phyloP scores from a whole-genome alignment of 805 yeast species.

The Lachancea kluyveri region DNA sequence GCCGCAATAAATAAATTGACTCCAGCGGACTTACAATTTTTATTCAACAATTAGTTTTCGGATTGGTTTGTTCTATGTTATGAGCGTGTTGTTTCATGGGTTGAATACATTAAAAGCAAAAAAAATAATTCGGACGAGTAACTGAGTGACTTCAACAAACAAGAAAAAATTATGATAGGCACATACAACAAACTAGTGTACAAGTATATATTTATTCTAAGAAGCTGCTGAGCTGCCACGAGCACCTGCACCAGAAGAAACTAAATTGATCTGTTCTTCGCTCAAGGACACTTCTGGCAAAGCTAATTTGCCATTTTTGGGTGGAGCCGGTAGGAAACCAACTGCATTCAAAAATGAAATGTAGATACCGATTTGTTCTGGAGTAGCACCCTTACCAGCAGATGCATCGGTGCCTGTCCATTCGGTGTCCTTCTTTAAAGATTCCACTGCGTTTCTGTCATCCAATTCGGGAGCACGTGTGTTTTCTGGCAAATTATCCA shows the following conservation, averaged over 20 bases:
- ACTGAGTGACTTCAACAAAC: too few species aligned
- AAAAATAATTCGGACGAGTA: background rate
- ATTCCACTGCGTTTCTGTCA: slow-evolving; percentile 71
- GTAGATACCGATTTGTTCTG: slow-evolving; percentile 63
- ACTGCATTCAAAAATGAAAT: slow-evolving; percentile 72
- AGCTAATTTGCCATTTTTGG: slow-evolving; percentile 31
- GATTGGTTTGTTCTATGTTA: too few species aligned
- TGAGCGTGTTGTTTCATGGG: background rate
- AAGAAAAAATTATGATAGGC: too few species aligned
- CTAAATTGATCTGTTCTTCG: slow-evolving; percentile 50
- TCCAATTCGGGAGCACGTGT: slow-evolving; percentile 95
- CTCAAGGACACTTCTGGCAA: slow-evolving; percentile 56
- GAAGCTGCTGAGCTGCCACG: slow-evolving; percentile 57
- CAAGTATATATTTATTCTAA: too few species aligned
- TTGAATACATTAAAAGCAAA: background rate
- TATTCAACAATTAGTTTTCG: slow-evolving; percentile 66
- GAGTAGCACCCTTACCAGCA: slow-evolving; percentile 69
- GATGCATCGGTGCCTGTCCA: slow-evolving; percentile 66
- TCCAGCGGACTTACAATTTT: slow-evolving; percentile 90
- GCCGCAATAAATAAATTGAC: slow-evolving; percentile 84
- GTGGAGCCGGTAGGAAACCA: slow-evolving; percentile 72
- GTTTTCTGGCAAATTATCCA: slow-evolving; percentile 84
- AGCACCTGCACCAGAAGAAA: slow-evolving; percentile 64
- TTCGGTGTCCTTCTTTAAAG: slow-evolving; percentile 53
- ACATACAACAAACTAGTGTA: too few species aligned